Evolutionary conservation across 2,329 filamentous ascomycete genomes (phyloP), one percentile per base, ranked within the genome.

Genomic region (Neopestalotiopsis rosae): DNA sequence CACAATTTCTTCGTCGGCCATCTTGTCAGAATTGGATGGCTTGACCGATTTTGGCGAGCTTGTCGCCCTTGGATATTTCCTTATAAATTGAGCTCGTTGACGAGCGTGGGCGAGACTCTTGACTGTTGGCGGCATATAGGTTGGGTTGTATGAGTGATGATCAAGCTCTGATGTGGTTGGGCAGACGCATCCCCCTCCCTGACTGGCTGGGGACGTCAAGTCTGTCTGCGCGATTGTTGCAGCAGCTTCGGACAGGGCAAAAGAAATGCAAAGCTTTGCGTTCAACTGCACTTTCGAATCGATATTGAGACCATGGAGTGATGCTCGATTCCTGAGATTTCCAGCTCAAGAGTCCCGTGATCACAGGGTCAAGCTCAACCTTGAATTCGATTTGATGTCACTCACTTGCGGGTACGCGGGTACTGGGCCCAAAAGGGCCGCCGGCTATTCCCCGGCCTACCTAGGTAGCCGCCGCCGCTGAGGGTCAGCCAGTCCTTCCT

Each of bases 61-160:
- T 58, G 40, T 66, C 2, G 71, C 67, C 38, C 70, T 70, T 72
- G 64, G 64, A 52, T 64, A 66, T 75, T 68, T 69, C 71, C 69
- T 72, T 74, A 67, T 71, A 67, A 61, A 64, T 57, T 49, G 59
- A 70, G 67, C 75, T 73, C 38, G 61, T 38, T 62, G 59, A 49
- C 61, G 61, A 17, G 61, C 61, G n/a, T 49, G 38, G 45, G 61
- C 61, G 61, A 64, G 61, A 64, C 61, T 64, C 61, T 64, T 64
- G 61, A 64, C 61, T 14, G 38, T 49, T 17, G 42, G 38, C 28
- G 61, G 61, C 61, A 64, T 28, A 28, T 64, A 40, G 61, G 32
- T 38, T 38, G 34, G 34, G 34, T 38, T 38, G 34, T 38, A 38
- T 42, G 59, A 28, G 24, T 34, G 30, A 42, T 14, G 30, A 49